A percentile compares a stretch with the other conserved stretches of the same genome.
Evolutionary conservation across 768 basidiomycete genomes (phyloP).

Genomic region (Podaxis sp.): DNA sequence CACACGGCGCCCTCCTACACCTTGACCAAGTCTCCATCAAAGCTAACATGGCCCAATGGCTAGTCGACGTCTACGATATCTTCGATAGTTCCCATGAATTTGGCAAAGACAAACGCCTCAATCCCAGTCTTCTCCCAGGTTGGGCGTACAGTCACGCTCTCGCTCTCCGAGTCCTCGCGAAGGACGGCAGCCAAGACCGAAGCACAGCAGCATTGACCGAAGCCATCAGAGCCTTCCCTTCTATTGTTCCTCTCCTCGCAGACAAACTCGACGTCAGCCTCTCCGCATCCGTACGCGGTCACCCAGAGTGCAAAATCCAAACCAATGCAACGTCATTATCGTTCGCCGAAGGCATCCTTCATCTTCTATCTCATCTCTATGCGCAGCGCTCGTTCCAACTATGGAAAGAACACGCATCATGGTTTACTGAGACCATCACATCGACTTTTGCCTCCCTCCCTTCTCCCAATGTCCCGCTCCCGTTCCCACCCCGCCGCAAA

Average conservation of each 20-base stretch:
- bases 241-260: constrained; percentile 77
- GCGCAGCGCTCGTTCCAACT: constrained; percentile 70
- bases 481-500: constrained; percentile 30
- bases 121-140: constrained; percentile 71
- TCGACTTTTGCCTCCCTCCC: constrained; percentile 40
- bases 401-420: constrained; percentile 79
- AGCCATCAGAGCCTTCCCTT: constrained; percentile 78
- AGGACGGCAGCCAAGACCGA: constrained; percentile 45
- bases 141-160: constrained; percentile 75
- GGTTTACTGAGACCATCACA: constrained; percentile 66
- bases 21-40: constrained; percentile 87
- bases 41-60: constrained; percentile 76
- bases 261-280: constrained; percentile 81
- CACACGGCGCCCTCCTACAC: constrained; percentile 81
- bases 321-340: constrained; percentile 61
- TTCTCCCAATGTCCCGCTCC: constrained; percentile 25
- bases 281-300: constrained; percentile 53
- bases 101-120: constrained; percentile 30
- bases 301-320: constrained; percentile 67
- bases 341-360: too few species aligned
- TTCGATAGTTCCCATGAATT: constrained; percentile 33
- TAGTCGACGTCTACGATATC: constrained; percentile 64
- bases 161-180: constrained; percentile 56
- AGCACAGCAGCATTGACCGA: constrained; percentile 71
- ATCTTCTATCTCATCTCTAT: constrained; percentile 61